phyloP scores from a whole-genome alignment of 306 rosid genomes.

The Cotoneaster glaucophyllus region DNA sequence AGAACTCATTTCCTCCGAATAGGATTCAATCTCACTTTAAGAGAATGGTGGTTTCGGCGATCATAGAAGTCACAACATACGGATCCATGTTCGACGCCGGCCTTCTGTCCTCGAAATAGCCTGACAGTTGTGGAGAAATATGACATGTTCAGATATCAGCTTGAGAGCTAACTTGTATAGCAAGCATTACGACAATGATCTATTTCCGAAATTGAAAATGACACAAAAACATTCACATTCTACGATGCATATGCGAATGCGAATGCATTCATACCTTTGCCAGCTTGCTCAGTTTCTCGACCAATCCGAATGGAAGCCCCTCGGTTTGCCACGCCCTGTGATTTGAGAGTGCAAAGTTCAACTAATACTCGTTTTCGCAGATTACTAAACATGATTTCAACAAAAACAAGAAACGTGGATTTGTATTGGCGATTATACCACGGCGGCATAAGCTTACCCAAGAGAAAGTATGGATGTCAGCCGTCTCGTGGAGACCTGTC shows the following conservation, averaged over 20 bases:
- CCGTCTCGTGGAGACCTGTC: conserved; percentile 58
- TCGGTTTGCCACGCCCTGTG: conserved; percentile 54
- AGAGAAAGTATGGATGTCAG: conserved; percentile 46
- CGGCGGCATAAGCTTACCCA: conserved; percentile 19
- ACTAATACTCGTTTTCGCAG: background rate
- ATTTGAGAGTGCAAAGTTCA: background rate
- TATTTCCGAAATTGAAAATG: too few species aligned
- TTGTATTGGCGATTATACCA: background rate
- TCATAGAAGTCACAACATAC: conserved; percentile 41
- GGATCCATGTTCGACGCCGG: conserved; percentile 64
- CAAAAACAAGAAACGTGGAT: background rate
- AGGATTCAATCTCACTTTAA: conserved; percentile 10
- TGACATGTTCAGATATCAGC: background rate
- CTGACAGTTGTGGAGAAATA: conserved; percentile 6
- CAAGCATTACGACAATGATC: background rate
- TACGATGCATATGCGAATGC: background rate
- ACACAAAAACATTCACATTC: background rate
- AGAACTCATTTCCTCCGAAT: background rate
- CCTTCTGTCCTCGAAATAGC: conserved; percentile 53
- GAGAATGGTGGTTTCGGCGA: conserved; percentile 48
- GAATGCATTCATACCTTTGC: conserved; percentile 33
- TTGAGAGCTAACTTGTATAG: background rate
- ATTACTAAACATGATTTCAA: background rate
- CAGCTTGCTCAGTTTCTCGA: conserved; percentile 46
- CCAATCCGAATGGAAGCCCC: conserved; percentile 54